Evolutionary conservation across 805 yeast genomes (phyloP).

Genomic region (Wickerhamia fluorescens): DNA sequence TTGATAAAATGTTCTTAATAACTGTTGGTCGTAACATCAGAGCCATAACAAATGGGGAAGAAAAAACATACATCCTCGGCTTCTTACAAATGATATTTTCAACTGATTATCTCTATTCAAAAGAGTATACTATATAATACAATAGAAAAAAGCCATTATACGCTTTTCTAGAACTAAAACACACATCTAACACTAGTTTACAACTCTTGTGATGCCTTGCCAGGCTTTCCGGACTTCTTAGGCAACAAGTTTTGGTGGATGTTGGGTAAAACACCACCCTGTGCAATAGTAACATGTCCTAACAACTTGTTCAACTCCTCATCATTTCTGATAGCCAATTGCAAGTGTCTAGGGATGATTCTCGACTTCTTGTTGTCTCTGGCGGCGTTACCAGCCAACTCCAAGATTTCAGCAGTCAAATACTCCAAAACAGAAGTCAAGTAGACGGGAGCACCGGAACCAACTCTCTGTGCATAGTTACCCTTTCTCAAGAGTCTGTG

Average conservation of each 20-base stretch:
- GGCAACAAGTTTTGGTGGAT: constrained; percentile 89
- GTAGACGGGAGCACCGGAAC: constrained; percentile 99
- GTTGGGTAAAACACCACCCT: constrained; percentile 99
- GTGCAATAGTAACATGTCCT: constrained; percentile 82
- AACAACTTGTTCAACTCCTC: constrained; percentile 95
- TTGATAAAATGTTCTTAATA: too few relatives aligned
- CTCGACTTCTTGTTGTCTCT: constrained; percentile 62
- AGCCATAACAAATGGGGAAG: too few relatives aligned
- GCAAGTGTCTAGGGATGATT: constrained; percentile 98
- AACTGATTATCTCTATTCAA: too few relatives aligned
- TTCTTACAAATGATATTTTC: too few relatives aligned
- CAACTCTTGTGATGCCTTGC: constrained; percentile 63
- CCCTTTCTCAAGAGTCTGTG: constrained; percentile 96
- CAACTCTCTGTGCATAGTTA: constrained; percentile 96
- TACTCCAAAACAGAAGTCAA: constrained; percentile 95
- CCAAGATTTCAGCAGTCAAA: constrained; percentile 95
- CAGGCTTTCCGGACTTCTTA: constrained; percentile 58
- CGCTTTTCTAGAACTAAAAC: too few relatives aligned
- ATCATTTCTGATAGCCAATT: constrained; percentile 97
- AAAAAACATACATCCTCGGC: too few relatives aligned
- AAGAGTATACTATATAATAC: too few relatives aligned
- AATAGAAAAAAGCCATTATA: too few relatives aligned
- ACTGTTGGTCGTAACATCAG: too few relatives aligned
- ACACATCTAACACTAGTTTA: too few relatives aligned
- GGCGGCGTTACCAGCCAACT: constrained; percentile 98